Conservation (phyloP, 441 rosid genomes). For the Populus hybrid region DNA sequence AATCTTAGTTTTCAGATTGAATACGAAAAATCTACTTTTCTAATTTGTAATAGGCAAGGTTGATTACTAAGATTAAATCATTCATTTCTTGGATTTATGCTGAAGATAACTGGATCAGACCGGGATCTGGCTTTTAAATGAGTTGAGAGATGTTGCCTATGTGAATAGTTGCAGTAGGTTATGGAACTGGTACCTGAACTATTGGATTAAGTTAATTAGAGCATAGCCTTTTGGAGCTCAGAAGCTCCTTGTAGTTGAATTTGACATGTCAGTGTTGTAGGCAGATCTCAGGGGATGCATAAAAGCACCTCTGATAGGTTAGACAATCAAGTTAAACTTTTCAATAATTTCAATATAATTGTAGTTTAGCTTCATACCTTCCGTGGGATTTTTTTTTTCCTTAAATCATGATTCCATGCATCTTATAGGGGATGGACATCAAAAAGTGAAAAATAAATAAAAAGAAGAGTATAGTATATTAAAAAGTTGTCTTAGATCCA, state of each 20-base stretch:
- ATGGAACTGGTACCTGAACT: not conserved
- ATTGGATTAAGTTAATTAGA: not conserved
- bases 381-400: not conserved
- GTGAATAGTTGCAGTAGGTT: not conserved
- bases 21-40: not conserved
- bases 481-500: not conserved
- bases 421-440: not conserved
- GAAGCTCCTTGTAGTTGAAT: not conserved
- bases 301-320: not conserved
- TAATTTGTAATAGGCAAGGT: not conserved
- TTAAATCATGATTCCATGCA: not conserved
- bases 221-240: not conserved
- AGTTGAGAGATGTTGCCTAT: not conserved
- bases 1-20: not conserved
- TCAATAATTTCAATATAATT: not conserved
- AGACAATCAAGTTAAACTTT: not conserved
- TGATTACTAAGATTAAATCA: not conserved
- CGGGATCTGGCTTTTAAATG: not conserved
- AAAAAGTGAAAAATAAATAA: not conserved
- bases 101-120: not conserved
- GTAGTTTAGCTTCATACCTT: not conserved
- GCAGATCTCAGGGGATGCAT: not conserved
- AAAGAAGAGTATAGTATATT: not conserved
- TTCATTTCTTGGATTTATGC: not conserved
- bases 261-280: not conserved